phyloP scores from a whole-genome alignment of 331 rosid species.

The Malus hybrid region DNA sequence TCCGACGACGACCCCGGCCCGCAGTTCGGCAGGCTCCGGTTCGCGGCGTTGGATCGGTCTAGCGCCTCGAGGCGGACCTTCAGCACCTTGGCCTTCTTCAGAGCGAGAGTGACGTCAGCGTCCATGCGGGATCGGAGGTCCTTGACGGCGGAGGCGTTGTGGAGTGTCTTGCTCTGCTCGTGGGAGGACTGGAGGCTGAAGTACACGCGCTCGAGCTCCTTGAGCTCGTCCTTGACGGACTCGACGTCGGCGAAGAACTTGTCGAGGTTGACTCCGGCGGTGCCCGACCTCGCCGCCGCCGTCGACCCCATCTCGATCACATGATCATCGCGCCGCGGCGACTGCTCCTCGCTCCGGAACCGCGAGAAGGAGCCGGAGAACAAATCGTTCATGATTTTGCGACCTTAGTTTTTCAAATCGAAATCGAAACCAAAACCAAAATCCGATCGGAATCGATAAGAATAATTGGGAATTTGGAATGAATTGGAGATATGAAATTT shows the following conservation, averaged over 20 bases:
- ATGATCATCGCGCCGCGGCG: slow-evolving; percentile 53
- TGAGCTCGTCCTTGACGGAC: slow-evolving; percentile 70
- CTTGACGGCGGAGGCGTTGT: slow-evolving; percentile 68
- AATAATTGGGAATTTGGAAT: neutral
- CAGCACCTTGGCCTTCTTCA: slow-evolving; percentile 79
- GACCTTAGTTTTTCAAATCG: neutral
- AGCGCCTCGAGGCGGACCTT: slow-evolving; percentile 77
- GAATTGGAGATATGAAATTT: neutral
- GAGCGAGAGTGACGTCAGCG: slow-evolving; percentile 56
- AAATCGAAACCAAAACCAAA: neutral
- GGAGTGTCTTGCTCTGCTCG: slow-evolving; percentile 77
- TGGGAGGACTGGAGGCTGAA: slow-evolving; percentile 38
- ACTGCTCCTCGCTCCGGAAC: slow-evolving; percentile 39
- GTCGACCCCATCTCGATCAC: slow-evolving; percentile 58
- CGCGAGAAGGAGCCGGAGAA: slow-evolving; percentile 75
- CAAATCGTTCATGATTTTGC: slow-evolving; percentile 56
- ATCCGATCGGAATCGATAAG: neutral
- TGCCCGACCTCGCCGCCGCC: neutral
- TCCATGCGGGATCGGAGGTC: slow-evolving; percentile 91
- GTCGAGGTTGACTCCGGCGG: slow-evolving; percentile 51
- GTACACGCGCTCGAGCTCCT: slow-evolving; percentile 54
- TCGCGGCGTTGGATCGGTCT: slow-evolving; percentile 87
- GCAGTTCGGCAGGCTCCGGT: slow-evolving; percentile 64
- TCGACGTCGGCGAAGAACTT: slow-evolving; percentile 79
- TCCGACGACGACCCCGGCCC: slow-evolving; percentile 95